Percentiles rank a stretch among this genome's conserved stretches.
phyloP scores from a whole-genome alignment of 2,329 filamentous ascomycete genomes.

The Trichoderma semiorbis region DNA sequence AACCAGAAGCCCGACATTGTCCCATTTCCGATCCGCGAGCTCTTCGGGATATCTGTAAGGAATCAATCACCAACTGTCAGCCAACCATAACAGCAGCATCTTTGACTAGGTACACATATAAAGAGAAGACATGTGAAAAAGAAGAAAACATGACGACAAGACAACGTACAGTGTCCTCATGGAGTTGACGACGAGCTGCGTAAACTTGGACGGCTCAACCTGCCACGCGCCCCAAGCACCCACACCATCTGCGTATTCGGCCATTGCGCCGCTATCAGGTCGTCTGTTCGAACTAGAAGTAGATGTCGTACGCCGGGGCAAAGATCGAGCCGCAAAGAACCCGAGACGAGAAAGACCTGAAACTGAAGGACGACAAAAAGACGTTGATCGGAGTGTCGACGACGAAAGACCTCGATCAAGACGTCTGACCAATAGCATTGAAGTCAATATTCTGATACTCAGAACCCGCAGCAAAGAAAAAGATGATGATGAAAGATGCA shows the following conservation, averaged over 20 bases:
- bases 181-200: slow-evolving; percentile 64
- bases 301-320: not conserved
- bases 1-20: slow-evolving; percentile 86
- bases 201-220: slow-evolving; percentile 41
- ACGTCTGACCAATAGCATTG: slow-evolving; percentile 21
- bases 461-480: not conserved
- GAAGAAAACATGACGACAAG: not conserved
- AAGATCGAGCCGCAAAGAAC: not conserved
- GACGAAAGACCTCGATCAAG: not conserved
- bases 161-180: slow-evolving; percentile 72
- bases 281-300: not conserved
- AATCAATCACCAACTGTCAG: not conserved
- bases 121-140: not conserved
- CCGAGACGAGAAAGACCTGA: not conserved
- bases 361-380: not conserved
- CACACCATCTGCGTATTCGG: slow-evolving; percentile 25
- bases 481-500: not conserved
- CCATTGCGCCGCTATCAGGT: not conserved
- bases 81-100: not conserved
- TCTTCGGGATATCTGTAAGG: slow-evolving; percentile 76
- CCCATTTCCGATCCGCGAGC: slow-evolving; percentile 85
- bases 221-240: slow-evolving; percentile 41
- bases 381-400: not conserved
- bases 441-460: not conserved
- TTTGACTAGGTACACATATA: not conserved